These are phyloP conservation scores for Mycosarcoma maydis DNA, from an alignment of 1,284 basidiomycete genomes.

Conservation along the genomic window DNA sequence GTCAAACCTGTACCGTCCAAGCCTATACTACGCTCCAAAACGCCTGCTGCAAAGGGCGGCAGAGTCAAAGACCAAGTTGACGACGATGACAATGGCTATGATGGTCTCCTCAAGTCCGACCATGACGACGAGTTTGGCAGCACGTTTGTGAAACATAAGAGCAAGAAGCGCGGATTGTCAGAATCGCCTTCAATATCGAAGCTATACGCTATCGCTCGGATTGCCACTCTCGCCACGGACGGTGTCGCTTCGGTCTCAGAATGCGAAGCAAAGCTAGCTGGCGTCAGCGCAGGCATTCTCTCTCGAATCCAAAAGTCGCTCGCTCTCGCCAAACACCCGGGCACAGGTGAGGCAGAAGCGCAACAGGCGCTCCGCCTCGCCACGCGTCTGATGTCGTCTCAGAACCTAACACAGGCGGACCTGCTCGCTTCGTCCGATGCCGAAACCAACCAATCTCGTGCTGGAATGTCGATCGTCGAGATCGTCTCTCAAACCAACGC, in stretches of 20 bases:
- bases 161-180: background rate
- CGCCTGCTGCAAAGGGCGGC: background rate
- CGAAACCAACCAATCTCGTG: constrained; percentile 23
- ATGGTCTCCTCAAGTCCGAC: background rate
- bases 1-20: constrained; percentile 1
- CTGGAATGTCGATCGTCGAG: constrained; percentile 43
- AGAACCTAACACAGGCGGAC: constrained; percentile 52
- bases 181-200: constrained; percentile 6
- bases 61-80: constrained; percentile 8
- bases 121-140: constrained; percentile 12
- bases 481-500: constrained; percentile 41
- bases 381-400: constrained; percentile 44
- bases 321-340: constrained; percentile 44
- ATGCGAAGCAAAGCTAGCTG: constrained; percentile 30
- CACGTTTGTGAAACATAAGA: background rate
- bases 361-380: constrained; percentile 44
- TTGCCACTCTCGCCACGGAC: constrained; percentile 40
- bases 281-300: constrained; percentile 34
- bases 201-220: constrained; percentile 36
- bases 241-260: constrained; percentile 14
- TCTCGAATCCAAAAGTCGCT: constrained; percentile 51
- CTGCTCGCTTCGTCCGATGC: constrained; percentile 32
- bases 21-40: background rate
- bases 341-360: constrained; percentile 48
- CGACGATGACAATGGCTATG: constrained; percentile 1